These are phyloP conservation scores for Xylariaceae sp. DNA, from an alignment of 2,329 filamentous ascomycete species.

Conservation along the genomic window DNA sequence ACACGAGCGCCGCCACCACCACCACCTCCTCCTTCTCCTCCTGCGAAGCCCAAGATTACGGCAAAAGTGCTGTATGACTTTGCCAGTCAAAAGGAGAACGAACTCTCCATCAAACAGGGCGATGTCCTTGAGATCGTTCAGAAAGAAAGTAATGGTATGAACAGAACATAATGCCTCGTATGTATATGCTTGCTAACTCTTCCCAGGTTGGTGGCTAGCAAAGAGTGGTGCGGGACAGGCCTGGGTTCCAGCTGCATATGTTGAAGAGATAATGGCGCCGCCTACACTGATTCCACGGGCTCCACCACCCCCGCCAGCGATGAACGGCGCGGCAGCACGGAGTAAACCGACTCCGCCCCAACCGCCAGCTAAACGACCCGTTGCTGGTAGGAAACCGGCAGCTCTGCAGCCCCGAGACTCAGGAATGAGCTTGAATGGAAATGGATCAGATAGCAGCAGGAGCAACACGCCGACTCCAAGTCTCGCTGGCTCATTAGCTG, in stretches of 20 bases:
- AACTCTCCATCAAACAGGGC: constrained; percentile 79
- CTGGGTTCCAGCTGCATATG: constrained; percentile 93
- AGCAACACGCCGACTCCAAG: constrained; percentile 76
- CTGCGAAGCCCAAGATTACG: constrained; percentile 73
- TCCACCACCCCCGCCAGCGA: constrained; percentile 68
- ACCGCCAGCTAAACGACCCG: constrained; percentile 82
- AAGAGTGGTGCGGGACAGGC: constrained; percentile 77
- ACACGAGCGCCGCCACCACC: constrained; percentile 66
- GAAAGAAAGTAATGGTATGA: constrained; percentile 91
- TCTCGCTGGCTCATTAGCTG: constrained; percentile 75
- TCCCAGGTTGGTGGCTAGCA: constrained; percentile 91
- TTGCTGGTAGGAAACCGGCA: constrained; percentile 72
- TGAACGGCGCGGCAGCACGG: constrained; percentile 55
- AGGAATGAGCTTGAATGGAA: constrained; percentile 67
- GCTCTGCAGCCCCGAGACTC: constrained; percentile 75
- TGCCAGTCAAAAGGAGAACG: constrained; percentile 80
- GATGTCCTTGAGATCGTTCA: constrained; percentile 89
- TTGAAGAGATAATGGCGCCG: constrained; percentile 78
- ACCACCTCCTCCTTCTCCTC: constrained; percentile 70
- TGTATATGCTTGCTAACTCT: constrained; percentile 43
- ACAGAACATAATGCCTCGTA: background rate
- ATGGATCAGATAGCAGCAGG: constrained; percentile 66
- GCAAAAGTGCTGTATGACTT: constrained; percentile 96
- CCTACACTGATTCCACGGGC: constrained; percentile 68
- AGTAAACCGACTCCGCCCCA: constrained; percentile 76